phyloP scores from a whole-genome alignment of 768 basidiomycete genomes.

The Hirschioporus abietinus region DNA sequence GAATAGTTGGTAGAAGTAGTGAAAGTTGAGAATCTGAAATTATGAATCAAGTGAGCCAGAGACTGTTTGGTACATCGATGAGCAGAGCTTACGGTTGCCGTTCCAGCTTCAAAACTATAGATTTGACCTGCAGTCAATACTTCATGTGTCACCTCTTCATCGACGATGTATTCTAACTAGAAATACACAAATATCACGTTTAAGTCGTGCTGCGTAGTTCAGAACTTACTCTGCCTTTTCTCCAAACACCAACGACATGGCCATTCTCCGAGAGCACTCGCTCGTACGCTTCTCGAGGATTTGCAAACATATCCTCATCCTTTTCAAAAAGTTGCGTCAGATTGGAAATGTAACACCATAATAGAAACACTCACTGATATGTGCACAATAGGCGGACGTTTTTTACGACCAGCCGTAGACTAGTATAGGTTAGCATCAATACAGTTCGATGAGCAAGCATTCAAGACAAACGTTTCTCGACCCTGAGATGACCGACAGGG shows the following conservation, averaged over 20 bases:
- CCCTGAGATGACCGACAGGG: neutral
- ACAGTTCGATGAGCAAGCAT: too few species aligned
- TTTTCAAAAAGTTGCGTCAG: neutral
- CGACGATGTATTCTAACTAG: constrained; percentile 30
- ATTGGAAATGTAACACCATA: neutral
- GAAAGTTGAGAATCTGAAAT: constrained; percentile 27
- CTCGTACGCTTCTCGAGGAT: constrained; percentile 27
- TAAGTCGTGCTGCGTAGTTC: neutral
- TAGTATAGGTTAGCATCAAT: neutral
- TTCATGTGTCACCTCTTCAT: constrained; percentile 21
- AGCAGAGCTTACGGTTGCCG: constrained; percentile 21
- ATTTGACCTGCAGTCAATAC: constrained; percentile 24
- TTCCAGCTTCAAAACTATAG: constrained; percentile 30
- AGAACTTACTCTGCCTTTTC: constrained; percentile 24
- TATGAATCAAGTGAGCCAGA: neutral
- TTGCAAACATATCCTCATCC: constrained; percentile 24
- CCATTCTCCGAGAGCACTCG: constrained; percentile 24
- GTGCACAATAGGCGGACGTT: neutral
- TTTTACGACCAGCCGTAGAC: neutral
- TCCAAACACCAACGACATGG: constrained; percentile 26
- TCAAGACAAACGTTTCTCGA: neutral
- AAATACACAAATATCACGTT: neutral
- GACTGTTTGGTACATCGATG: neutral
- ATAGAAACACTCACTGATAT: neutral
- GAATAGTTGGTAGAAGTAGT: constrained; percentile 22